Evolutionary conservation across 2,329 filamentous ascomycete genomes (phyloP).

Genomic region (Cercospora sp.): DNA sequence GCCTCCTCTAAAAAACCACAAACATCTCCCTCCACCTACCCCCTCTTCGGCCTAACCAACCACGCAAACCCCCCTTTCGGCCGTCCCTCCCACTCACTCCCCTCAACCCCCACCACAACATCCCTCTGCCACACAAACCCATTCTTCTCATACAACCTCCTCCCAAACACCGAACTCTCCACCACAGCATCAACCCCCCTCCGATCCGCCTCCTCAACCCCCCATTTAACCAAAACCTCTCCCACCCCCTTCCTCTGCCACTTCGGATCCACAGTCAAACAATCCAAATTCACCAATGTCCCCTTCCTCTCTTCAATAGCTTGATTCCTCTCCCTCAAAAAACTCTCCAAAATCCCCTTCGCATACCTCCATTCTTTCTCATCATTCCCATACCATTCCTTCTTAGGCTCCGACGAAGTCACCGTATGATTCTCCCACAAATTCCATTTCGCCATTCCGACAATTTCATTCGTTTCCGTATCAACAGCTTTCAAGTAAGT

Average conservation of each 20-base stretch:
- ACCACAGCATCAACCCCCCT: constrained; percentile 34
- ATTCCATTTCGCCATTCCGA: constrained; percentile 39
- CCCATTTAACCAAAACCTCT: constrained; percentile 35
- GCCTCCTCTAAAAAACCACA: not conserved
- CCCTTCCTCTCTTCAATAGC: constrained; percentile 30
- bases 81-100: constrained; percentile 21
- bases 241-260: constrained; percentile 35
- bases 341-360: constrained; percentile 25
- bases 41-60: constrained; percentile 32
- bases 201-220: constrained; percentile 33
- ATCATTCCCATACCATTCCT: constrained; percentile 1
- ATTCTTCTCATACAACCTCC: constrained; percentile 37
- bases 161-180: constrained; percentile 35
- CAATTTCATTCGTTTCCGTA: constrained; percentile 28
- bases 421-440: constrained; percentile 29
- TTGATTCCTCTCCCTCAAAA: constrained; percentile 28
- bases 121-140: constrained; percentile 36
- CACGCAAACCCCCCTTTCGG: constrained; percentile 31
- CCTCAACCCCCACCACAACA: constrained; percentile 21
- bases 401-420: constrained; percentile 5
- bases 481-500: constrained; percentile 37
- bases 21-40: not conserved
- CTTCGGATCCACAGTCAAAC: constrained; percentile 34
- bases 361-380: constrained; percentile 28
- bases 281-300: constrained; percentile 35